phyloP scores from a whole-genome alignment of 192 early-diverging fungal species.

The Coemansia sp. region DNA sequence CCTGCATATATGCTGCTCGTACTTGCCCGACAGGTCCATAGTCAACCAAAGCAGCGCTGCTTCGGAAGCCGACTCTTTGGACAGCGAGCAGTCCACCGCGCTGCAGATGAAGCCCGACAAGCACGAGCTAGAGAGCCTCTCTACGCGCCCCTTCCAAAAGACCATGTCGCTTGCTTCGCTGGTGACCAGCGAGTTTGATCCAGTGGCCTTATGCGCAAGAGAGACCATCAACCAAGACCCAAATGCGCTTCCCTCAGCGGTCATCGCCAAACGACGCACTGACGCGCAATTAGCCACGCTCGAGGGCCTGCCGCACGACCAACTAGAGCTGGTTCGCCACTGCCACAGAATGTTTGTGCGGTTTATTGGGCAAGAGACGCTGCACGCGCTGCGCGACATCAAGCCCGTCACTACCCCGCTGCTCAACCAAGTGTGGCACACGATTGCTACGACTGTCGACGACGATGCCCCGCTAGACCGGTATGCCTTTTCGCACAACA shows the following conservation, averaged over 20 bases:
- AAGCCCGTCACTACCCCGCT: slow-evolving; percentile 43
- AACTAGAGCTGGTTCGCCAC: slow-evolving; percentile 46
- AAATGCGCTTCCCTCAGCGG: slow-evolving; percentile 34
- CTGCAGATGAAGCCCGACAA: slow-evolving; percentile 35
- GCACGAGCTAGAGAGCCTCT: slow-evolving; percentile 33
- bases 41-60: slow-evolving; percentile 2
- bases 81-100: slow-evolving; percentile 11
- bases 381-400: slow-evolving; percentile 51
- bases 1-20: slow-evolving; percentile 53
- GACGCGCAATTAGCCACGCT: slow-evolving; percentile 51
- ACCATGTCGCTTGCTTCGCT: slow-evolving; percentile 55
- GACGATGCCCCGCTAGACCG: slow-evolving; percentile 41
- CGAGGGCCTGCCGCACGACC: slow-evolving; percentile 43
- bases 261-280: slow-evolving; percentile 39
- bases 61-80: slow-evolving; percentile 6
- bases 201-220: slow-evolving; percentile 1
- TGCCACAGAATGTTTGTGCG: slow-evolving; percentile 49
- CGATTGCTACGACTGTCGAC: slow-evolving; percentile 51
- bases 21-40: slow-evolving; percentile 24
- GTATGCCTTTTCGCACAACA: slow-evolving; percentile 55
- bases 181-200: slow-evolving; percentile 28
- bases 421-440: slow-evolving; percentile 56
- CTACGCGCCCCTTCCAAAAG: slow-evolving; percentile 44
- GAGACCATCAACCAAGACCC: neutral
- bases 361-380: slow-evolving; percentile 51